Conservation (phyloP, 345 rosid species). For the Eucalyptus camaldulensis region DNA sequence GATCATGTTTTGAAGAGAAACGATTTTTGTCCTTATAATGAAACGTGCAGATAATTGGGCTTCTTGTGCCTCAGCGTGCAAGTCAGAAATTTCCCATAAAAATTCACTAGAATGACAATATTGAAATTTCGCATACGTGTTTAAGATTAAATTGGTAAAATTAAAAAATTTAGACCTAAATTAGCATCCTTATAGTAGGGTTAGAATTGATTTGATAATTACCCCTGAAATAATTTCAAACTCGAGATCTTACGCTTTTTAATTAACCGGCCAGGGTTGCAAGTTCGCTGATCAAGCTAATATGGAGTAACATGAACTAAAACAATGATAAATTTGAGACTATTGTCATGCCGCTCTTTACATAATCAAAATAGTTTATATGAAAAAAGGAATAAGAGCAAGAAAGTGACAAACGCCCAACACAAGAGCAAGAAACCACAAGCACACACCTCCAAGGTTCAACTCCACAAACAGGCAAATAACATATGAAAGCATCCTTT, state of each 20-base stretch:
- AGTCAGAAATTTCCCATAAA: too few relatives aligned
- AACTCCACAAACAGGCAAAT: not conserved
- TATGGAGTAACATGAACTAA: not conserved
- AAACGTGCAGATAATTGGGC: too few relatives aligned
- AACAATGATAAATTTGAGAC: not conserved
- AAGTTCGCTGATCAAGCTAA: not conserved
- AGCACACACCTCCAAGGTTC: not conserved
- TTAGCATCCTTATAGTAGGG: too few relatives aligned
- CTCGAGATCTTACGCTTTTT: fast-evolving
- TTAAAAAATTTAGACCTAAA: too few relatives aligned
- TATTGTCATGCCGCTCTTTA: not conserved
- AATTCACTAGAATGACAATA: too few relatives aligned
- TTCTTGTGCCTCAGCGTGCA: fast-evolving
- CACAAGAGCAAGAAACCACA: not conserved
- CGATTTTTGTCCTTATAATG: fast-evolving
- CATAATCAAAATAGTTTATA: not conserved
- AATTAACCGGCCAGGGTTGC: not conserved
- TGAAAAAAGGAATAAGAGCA: not conserved
- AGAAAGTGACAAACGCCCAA: not conserved
- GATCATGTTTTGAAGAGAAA: too few relatives aligned
- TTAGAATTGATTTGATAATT: too few relatives aligned
- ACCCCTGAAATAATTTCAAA: not conserved
- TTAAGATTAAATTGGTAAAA: too few relatives aligned
- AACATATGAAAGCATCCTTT: not conserved
- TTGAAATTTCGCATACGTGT: too few relatives aligned